A percentile compares a stretch with the other conserved stretches of the same genome.
Evolutionary conservation across 805 yeast species (phyloP).

Genomic region (Zygoascus bituminiphila): DNA sequence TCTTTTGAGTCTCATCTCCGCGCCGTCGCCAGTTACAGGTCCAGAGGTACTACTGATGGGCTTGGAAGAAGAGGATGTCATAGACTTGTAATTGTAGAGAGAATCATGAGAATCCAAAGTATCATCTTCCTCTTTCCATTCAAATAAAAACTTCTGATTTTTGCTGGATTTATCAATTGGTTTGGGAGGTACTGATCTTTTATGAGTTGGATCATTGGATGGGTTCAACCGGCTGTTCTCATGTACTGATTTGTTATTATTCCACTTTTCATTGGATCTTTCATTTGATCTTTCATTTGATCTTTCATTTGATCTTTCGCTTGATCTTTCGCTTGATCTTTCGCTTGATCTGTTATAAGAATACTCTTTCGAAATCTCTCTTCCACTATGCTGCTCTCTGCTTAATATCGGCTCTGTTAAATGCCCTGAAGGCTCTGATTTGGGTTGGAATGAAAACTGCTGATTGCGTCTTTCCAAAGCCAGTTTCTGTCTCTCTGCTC

Average conservation of each 20-base stretch:
- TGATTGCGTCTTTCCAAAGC: conserved; percentile 9
- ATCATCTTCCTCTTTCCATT: conserved; percentile 65
- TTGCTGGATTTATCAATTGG: background rate
- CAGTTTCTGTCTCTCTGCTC: conserved; percentile 32
- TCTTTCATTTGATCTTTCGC: background rate
- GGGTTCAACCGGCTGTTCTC: background rate
- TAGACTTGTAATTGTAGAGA: conserved; percentile 20
- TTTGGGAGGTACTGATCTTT: no score
- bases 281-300: no score
- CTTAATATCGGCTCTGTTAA: no score
- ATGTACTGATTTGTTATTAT: background rate
- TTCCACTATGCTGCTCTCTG: background rate
- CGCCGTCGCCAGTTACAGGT: conserved; percentile 16
- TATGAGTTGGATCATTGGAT: no score
- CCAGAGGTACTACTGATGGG: background rate
- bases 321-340: background rate
- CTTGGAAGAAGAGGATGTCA: background rate
- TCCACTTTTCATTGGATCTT: background rate
- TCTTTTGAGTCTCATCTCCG: conserved; percentile 1
- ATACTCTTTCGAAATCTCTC: background rate
- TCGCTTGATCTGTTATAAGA: background rate
- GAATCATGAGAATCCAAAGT: conserved; percentile 43
- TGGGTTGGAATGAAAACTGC: background rate
- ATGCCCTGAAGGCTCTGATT: background rate
- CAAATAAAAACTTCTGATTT: conserved; percentile 45